Evolutionary conservation across 148 eudicot species (phyloP), one percentile per base, ranked within the genome.

Genomic region (Chenopodium suecicum): DNA sequence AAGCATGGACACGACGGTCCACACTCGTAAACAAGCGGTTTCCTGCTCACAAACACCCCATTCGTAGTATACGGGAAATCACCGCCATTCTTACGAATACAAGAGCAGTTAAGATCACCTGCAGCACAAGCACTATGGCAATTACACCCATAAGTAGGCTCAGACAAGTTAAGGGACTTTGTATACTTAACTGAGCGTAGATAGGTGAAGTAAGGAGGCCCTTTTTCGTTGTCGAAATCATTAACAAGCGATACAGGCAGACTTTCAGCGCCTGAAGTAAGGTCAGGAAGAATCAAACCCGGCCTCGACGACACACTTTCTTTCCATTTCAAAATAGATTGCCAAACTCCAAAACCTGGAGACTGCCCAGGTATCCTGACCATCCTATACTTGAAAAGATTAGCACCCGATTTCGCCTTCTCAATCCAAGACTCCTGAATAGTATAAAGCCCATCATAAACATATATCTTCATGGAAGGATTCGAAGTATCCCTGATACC

Each of bases 371-470:
- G 92, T 74, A 79, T 11, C 81, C 99, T 86, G 62, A 90, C 85
- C 90, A 96, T 76, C 83, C 94, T 94, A 85, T 94, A 96, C 78
- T 92, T 96, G 37, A 96, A 94, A 79, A 92, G 86, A 84, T 85
- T 92, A 82, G 87, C 87, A 54, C 98, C 99, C 14, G 90, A 81
- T 86, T 89, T 88, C 3, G 87, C 90, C 86, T 89, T 94, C 83
- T 94, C 99, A 4, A 87, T 85, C 98, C 99, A 94, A 1, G 94
- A 91, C 86, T 94, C 94, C 74, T 88, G 90, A 80, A 96, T 86
- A 22, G 89, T 89, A 73, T 96, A 96, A 52, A 96, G 85, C 34
- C 99, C 99, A 83, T 96, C 99, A 80, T 96, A 96, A 46, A 92
- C 76, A 78, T 96, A 94, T 6, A 94, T 71, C 83, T 94, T 92